These are phyloP conservation scores for Hypholoma sublateritium DNA, from an alignment of 768 basidiomycete species.

Conservation along the genomic window DNA sequence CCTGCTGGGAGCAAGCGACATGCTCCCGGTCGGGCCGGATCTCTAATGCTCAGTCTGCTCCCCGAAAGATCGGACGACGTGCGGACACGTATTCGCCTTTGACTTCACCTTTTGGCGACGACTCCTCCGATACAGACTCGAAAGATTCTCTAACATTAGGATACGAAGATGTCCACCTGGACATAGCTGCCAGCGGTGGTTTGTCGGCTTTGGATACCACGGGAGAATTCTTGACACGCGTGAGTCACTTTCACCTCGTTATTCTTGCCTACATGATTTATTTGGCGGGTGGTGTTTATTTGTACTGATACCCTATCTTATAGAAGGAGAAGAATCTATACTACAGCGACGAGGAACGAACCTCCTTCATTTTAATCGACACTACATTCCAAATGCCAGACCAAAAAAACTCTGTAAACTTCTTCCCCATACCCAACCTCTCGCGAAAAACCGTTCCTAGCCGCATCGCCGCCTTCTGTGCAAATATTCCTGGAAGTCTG, in stretches of 20 bases:
- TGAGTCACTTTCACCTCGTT: conserved; percentile 12
- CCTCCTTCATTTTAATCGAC: conserved; percentile 22
- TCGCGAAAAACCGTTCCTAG: conserved; percentile 18
- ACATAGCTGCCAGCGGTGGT: conserved; percentile 12
- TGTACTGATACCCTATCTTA: no score
- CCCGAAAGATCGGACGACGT: conserved; percentile 3
- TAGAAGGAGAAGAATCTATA: conserved; percentile 13
- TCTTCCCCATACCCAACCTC: conserved; percentile 24
- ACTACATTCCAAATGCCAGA: conserved; percentile 18
- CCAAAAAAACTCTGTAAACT: conserved; percentile 26
- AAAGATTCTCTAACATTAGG: conserved; percentile 26
- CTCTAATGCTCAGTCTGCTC: conserved; percentile 3
- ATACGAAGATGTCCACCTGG: conserved; percentile 13
- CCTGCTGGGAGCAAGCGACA: conserved; percentile 34
- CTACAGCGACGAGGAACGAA: conserved; percentile 18
- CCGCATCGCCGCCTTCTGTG: conserved; percentile 24
- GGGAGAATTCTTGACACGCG: conserved; percentile 16
- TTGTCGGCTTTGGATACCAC: conserved; percentile 10
- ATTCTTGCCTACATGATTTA: not conserved
- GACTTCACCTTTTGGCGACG: conserved; percentile 21
- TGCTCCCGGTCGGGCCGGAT: conserved; percentile 2
- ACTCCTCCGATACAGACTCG: conserved; percentile 24
- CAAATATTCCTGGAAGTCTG: conserved; percentile 22
- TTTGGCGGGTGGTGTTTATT: no score
- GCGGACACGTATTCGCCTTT: conserved; percentile 11